Conservation (phyloP, 2,329 filamentous ascomycete species). For the Alternaria gansuensis region DNA sequence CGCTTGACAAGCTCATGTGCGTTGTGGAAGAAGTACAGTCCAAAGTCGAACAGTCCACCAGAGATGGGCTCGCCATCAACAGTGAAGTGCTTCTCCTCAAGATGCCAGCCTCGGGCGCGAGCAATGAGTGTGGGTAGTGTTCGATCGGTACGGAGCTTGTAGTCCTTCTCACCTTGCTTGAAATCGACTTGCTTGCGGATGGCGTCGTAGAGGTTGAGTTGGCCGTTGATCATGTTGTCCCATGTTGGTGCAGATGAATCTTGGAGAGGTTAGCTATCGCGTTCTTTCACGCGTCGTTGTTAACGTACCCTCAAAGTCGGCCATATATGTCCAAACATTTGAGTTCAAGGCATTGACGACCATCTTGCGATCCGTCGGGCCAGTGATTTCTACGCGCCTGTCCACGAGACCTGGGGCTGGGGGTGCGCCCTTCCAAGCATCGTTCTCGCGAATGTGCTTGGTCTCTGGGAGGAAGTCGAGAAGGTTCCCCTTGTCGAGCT, state of each 20-base stretch:
- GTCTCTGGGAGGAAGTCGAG: constrained; percentile 97
- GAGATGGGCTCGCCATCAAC: constrained; percentile 95
- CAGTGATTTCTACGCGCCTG: constrained; percentile 95
- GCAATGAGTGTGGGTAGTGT: constrained; percentile 89
- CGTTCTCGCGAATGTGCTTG: constrained; percentile 91
- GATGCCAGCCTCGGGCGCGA: constrained; percentile 94
- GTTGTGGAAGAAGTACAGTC: constrained; percentile 99
- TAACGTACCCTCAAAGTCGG: constrained; percentile 88
- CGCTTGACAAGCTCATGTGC: constrained; percentile 84
- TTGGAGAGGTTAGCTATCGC: constrained; percentile 51
- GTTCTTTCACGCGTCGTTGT: background rate
- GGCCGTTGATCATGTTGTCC: constrained; percentile 99
- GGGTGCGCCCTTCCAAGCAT: constrained; percentile 89
- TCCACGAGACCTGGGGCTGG: constrained; percentile 93
- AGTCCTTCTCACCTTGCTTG: constrained; percentile 93
- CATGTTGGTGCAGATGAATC: constrained; percentile 96
- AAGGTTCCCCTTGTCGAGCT: constrained; percentile 87
- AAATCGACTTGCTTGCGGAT: constrained; percentile 95
- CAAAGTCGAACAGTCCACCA: constrained; percentile 93
- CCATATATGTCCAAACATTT: constrained; percentile 99
- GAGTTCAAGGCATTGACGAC: constrained; percentile 96
- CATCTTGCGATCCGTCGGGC: constrained; percentile 98
- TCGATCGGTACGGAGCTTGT: constrained; percentile 94
- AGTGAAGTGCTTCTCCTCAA: constrained; percentile 98
- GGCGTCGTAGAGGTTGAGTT: constrained; percentile 97